Conservation (phyloP, 257 asterid species). For the Gentiana straminea region DNA sequence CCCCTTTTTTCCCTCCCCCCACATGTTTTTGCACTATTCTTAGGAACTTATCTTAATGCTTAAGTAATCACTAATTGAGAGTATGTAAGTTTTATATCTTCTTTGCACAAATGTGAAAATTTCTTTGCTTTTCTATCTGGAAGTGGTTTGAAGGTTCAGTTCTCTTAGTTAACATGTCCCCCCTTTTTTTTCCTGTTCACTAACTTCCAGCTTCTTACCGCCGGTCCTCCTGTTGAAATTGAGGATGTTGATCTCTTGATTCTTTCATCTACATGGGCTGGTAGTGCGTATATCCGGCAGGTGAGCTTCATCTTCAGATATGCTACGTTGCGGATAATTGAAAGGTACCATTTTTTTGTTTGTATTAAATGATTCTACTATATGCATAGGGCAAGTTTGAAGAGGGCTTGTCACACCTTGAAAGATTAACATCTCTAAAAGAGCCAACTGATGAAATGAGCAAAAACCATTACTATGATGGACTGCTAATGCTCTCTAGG, state of each 20-base stretch:
- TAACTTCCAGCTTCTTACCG: constrained; percentile 43
- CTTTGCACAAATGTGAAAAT: too few species aligned
- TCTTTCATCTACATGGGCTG: constrained; percentile 77
- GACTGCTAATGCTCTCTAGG: constrained; percentile 65
- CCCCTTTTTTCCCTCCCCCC: too few species aligned
- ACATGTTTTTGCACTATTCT: not conserved
- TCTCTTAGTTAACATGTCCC: too few species aligned
- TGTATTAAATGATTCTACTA: constrained; percentile 2
- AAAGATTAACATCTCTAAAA: constrained; percentile 53
- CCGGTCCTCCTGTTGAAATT: constrained; percentile 41
- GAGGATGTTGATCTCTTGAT: constrained; percentile 73
- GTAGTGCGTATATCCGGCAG: constrained; percentile 57
- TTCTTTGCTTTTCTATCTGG: too few species aligned
- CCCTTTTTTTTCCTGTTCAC: constrained; percentile 4
- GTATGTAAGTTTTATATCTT: too few species aligned
- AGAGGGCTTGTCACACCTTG: constrained; percentile 68
- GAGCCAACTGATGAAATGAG: constrained; percentile 63
- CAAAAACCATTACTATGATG: constrained; percentile 77
- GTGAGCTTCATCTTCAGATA: constrained; percentile 19
- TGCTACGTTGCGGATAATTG: not conserved
- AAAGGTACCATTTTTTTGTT: too few species aligned
- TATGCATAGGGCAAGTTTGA: constrained; percentile 50
- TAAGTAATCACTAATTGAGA: too few species aligned
- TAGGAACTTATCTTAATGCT: not conserved
- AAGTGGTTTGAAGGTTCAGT: too few species aligned